Conservation (phyloP, 2,329 filamentous ascomycete genomes). For the Thermoascus crustaceus region DNA sequence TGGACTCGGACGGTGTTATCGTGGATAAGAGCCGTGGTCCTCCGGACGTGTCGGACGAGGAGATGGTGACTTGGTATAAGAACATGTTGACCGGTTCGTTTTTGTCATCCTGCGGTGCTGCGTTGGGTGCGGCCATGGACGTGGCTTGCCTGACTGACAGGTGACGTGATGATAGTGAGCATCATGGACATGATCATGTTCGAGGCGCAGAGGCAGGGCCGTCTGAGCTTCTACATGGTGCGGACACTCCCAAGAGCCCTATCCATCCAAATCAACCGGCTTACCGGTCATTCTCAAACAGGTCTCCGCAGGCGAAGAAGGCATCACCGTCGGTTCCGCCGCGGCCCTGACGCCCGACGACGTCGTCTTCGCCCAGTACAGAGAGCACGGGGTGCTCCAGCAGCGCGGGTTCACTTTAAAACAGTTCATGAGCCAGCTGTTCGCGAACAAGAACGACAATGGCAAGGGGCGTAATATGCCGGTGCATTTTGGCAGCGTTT, state of each 20-base stretch:
- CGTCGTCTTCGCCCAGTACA: conserved; percentile 88
- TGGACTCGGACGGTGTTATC: conserved; percentile 79
- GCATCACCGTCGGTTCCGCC: conserved; percentile 80
- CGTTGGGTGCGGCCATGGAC: no score
- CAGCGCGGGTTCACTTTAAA: conserved; percentile 79
- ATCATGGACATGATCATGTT: conserved; percentile 99
- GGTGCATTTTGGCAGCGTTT: conserved; percentile 82
- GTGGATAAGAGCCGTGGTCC: conserved; percentile 64
- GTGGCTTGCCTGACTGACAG: no score
- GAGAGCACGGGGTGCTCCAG: conserved; percentile 84
- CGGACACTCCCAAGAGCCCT: conserved; percentile 5
- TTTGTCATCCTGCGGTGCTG: not conserved
- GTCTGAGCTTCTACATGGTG: conserved; percentile 95
- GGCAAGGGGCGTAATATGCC: conserved; percentile 92
- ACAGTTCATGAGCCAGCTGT: conserved; percentile 93
- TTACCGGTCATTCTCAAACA: conserved; percentile 13
- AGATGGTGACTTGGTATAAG: conserved; percentile 54
- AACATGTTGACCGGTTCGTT: conserved; percentile 53
- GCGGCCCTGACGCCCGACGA: conserved; percentile 77
- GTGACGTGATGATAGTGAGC: conserved; percentile 42
- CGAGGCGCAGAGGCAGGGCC: conserved; percentile 91
- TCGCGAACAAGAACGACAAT: conserved; percentile 72
- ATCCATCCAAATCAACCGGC: conserved; percentile 6
- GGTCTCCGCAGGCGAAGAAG: conserved; percentile 84
- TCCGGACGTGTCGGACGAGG: conserved; percentile 55